These are phyloP conservation scores for Haberlea rhodopensis DNA, from an alignment of 257 asterid genomes.

Conservation along the genomic window DNA sequence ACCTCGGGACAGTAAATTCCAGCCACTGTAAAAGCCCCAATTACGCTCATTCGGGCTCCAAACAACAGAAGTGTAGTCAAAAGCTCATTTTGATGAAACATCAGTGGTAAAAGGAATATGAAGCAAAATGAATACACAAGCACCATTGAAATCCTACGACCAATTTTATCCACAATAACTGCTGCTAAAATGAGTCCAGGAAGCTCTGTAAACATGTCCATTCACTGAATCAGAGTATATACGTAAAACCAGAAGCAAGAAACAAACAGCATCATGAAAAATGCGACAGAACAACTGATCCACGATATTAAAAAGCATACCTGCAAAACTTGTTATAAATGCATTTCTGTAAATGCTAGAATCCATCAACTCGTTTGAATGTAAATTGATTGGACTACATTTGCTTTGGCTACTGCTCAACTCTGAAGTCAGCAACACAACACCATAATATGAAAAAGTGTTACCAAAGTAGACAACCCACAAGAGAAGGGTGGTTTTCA, in stretches of 20 bases:
- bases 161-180: constrained; percentile 51
- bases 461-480: constrained; percentile 55
- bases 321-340: constrained; percentile 63
- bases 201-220: constrained; percentile 37
- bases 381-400: constrained; percentile 28
- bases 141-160: constrained; percentile 57
- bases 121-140: constrained; percentile 40
- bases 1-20: constrained; percentile 69
- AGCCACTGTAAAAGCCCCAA: constrained; percentile 43
- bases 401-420: constrained; percentile 40
- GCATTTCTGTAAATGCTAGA: constrained; percentile 46
- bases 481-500: constrained; percentile 52
- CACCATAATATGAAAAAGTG: constrained; percentile 55
- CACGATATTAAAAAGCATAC: constrained; percentile 24
- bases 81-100: constrained; percentile 37
- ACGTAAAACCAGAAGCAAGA: constrained; percentile 1
- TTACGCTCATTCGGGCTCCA: constrained; percentile 60
- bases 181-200: constrained; percentile 52
- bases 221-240: constrained; percentile 14
- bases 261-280: neutral
- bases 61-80: constrained; percentile 43
- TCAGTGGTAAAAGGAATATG: constrained; percentile 53
- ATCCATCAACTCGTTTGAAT: constrained; percentile 23
- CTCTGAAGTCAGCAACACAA: constrained; percentile 55
- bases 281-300: neutral